Evolutionary conservation across 108 stramenopile species (phyloP).

Genomic region (Craspedostauros australis): DNA sequence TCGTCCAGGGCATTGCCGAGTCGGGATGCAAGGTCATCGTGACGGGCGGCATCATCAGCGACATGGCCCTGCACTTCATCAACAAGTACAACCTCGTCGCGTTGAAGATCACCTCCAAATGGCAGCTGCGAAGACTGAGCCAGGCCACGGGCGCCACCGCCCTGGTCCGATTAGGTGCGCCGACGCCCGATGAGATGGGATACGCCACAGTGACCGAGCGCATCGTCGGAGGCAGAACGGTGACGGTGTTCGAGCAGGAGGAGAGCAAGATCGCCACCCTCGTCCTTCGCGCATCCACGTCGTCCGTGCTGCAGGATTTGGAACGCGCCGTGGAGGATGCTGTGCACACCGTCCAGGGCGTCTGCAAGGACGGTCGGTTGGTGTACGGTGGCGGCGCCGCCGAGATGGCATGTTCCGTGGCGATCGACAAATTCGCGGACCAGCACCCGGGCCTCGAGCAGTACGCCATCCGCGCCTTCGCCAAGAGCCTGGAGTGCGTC

Average conservation of each 20-base stretch:
- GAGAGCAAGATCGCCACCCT: conserved; percentile 84
- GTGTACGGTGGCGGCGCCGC: conserved; percentile 93
- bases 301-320: conserved; percentile 89
- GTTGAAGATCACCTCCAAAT: conserved; percentile 91
- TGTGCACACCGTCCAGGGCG: conserved; percentile 81
- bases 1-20: conserved; percentile 91
- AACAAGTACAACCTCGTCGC: conserved; percentile 90
- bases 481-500: conserved; percentile 94
- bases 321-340: conserved; percentile 97
- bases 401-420: conserved; percentile 89
- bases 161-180: conserved; percentile 90
- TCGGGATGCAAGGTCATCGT: conserved; percentile 90
- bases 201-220: conserved; percentile 60
- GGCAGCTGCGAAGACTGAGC: conserved; percentile 96
- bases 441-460: conserved; percentile 94
- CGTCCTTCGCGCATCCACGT: conserved; percentile 90
- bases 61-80: conserved; percentile 97
- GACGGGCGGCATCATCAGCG: conserved; percentile 84
- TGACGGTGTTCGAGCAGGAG: conserved; percentile 85
- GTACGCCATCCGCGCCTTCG: conserved; percentile 96
- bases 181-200: conserved; percentile 97
- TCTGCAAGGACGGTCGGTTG: conserved; percentile 86
- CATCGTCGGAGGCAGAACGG: conserved; percentile 88
- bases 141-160: conserved; percentile 93
- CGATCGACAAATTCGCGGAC: conserved; percentile 77